Base-by-base conservation (phyloP, 1,139 yeast species). In the Scheffersomyces lignicola region DNA sequence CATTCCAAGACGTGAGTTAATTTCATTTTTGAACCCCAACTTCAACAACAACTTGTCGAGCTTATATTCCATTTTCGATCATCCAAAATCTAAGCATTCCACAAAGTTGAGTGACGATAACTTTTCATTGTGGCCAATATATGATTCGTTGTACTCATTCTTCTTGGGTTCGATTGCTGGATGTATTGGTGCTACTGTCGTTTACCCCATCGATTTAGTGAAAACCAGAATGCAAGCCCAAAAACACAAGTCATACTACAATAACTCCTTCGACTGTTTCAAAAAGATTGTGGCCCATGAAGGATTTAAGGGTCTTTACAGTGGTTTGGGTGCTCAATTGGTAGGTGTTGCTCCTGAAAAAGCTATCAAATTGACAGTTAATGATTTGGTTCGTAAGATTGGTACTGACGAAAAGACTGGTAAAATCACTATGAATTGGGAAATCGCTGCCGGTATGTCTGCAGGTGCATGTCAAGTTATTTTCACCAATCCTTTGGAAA, bases 181-280 rank as follows among this genome's bases (percentile, higher is more conserved):
- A 41, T 95, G 97, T 54, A 82, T 92, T 62, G 98, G 98, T 48
- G 97, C 98, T 17, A 87, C 97, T 7, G 89, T 85, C n/a, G 98
- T 92, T 30, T 92, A 92, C 58, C 98, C 98, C 29, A 92, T 92
- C 50, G 98, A 92, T 65, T 73, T 92, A 59, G 92, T 92, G 47
- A 92, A 92, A 68, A 92, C 98, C 3, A 79, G 97, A 60, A 88
- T 92, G 96, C 98, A 92, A 65, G 95, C 95, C 44, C 97, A 92
- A 66, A 79, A 89, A 49, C 76, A 80, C 43, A 69, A 83, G 27
- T 75, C 87, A 14, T 63, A 73, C 34, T 92, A 92, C 63, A 78
- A 77, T 45, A 89, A 86, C 55, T 89, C 96, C 7, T 44, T 81
- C 20, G 97, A 92, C 58, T 92, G 97, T 64, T 83, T 89, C 60